Evolutionary conservation across 106 monocot genomes (phyloP), one percentile per base, ranked within the genome.

Genomic region (Allium sativum): DNA sequence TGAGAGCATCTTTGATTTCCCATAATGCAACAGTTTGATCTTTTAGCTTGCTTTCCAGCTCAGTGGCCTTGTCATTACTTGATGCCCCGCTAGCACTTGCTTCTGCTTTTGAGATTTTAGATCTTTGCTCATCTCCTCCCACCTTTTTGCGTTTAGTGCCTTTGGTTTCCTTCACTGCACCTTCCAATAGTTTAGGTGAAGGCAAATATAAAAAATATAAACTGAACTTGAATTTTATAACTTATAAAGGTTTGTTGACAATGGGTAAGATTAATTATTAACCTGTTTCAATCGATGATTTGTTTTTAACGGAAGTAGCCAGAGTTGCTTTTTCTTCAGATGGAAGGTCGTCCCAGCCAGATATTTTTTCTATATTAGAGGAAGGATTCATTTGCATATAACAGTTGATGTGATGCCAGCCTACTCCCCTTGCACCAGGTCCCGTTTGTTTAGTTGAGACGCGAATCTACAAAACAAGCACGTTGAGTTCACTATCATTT

Each of bases 1-100:
- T 98, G 63, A 98, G 84, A 64, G 81, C 88, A 73, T 98, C 98
- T 69, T 98, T 98, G 58, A 98, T 81, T 18, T 64, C 72, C 98
- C 98, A 98, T 14, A 98, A 67, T 41, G 73, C 61, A 58, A 82
- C 83, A 51, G 58, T 85, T 77, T 98, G 92, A 66, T 81, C 77
- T 73, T 92, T 82, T 58, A 98, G 76, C 52, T 77, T 82, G 58
- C 53, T 73, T 58, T 92, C 82, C 40, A 85, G 41, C 40, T 70
- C 72, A 63, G 9, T 40, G 43, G 56, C 40, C 22, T 58, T 64
- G 7, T 43, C 61, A 43, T 55, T 81, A 22, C 45, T 67, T 66
- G 64, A 42, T 65, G 15, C 14, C 40, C 52, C 58, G 46, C 68
- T 61, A 16, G n/a, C 65, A 64, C 61, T 51, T 65, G 64, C 70